Base-by-base conservation (phyloP, 139 green algal genomes). In the Chlamydomonas schloesseri region DNA sequence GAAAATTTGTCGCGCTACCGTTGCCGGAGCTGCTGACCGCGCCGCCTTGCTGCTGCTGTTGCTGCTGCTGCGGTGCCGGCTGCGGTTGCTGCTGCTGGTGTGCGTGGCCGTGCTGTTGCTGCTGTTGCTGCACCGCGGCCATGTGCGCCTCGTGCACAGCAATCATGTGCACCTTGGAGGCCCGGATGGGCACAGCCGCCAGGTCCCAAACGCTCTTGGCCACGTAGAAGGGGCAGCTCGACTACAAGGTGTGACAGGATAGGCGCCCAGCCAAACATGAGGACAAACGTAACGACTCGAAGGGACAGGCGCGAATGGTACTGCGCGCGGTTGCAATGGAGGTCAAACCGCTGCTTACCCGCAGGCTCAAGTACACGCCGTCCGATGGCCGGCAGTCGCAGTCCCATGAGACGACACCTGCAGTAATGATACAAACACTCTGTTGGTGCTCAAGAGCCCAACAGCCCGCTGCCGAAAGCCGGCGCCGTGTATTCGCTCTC, bases 321-420 rank as follows among this genome's bases (percentile, higher is more conserved):
- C 24, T n/a, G n/a, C n/a, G n/a, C n/a, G n/a, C n/a, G n/a, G n/a
- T n/a, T n/a, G n/a, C n/a, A n/a, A n/a, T n/a, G n/a, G n/a, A 8
- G 42, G 42, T 8, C 42, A 13, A 5, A 50, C 6, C 42, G 42
- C 8, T 8, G 8, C 42, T 28, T 1, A 94, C 93, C 90, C 93
- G 93, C 70, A 96, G 81, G 18, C 91, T 89, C 62, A 97, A 88
- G 89, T 91, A 96, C 34, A 88, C 88, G 20, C 83, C 93, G 79
- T 97, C 95, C 24, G 90, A 95, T 0, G 95, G 95, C 13, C 95
- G 88, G 90, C 94, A 95, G 81, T 97, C 95, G 71, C 88, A 95
- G 89, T 97, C 94, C 93, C 93, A 97, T 15, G 88, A 71, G 21
- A 94, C 90, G 42, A 50, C 42, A 50, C 42, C 42, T 50, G 42